Evolutionary conservation across 1,139 yeast species (phyloP), one percentile per base, ranked within the genome.

Genomic region (Yamadazyma diospyri): DNA sequence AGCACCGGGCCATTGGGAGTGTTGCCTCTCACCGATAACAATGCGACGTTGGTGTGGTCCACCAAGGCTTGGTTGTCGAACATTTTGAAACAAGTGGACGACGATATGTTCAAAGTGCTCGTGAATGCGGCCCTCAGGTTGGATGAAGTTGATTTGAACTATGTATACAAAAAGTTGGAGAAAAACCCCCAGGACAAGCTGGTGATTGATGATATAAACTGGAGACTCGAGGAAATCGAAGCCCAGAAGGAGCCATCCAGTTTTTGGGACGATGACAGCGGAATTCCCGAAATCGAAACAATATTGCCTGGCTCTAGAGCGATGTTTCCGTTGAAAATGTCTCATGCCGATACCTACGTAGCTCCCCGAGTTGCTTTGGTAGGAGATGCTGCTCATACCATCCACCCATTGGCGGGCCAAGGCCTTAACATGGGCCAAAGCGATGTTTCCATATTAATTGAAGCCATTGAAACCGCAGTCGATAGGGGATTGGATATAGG

Each of bases 371-470:
- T 89, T 21, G 98, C 97, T 0, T 65, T 92, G 14, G 83, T 92
- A 7, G 98, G 99, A 14, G 99, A 92, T 59, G 98, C 99, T 1
- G 98, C 97, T 0, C 99, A 92, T 48, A 83, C 97, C 0, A 86
- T 95, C 1, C 98, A 92, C 55, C 98, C 99, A 2, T 68, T 92
- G 39, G 97, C 97, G 2, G 99, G 99, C 4, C 98, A 94, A 59
- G 98, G 99, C 11, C 72, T 92, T 39, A 92, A 92, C 55, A 88
- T 92, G 95, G 98, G 98, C n/a, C 97, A 89, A 55, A 80, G 83
- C 22, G 99, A 92, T 52, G 96, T 86, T 2, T 80, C 80, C 36
- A 66, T 81, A 2, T 67, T 92, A 26, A 78, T 81, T 1, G 64
- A 57, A 1, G 85, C 94, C 0, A 54, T 92, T 26, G 95, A 86